phyloP scores from a whole-genome alignment of 768 basidiomycete species.

The Tephrocybe sp. region DNA sequence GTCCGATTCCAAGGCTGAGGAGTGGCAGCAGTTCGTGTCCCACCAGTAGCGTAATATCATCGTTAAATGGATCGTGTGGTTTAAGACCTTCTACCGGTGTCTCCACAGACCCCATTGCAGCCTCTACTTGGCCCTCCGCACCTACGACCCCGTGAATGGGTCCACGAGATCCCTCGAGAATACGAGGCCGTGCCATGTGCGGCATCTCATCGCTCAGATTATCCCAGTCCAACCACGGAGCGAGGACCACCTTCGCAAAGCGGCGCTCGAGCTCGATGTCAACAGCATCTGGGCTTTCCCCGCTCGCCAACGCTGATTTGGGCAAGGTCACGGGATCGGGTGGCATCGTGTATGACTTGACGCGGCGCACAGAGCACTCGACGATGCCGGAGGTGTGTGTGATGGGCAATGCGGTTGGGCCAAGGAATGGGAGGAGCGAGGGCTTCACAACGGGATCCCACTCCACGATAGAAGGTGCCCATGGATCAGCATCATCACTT shows the following conservation, averaged over 20 bases:
- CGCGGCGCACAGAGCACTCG: slow-evolving; percentile 61
- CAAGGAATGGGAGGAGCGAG: slow-evolving; percentile 44
- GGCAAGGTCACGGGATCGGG: slow-evolving; percentile 26
- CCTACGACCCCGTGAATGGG: slow-evolving; percentile 22
- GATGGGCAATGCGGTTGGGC: slow-evolving; percentile 54
- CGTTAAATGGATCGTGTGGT: slow-evolving; percentile 52
- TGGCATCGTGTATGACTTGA: slow-evolving; percentile 47
- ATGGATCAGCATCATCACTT: slow-evolving; percentile 7
- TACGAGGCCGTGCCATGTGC: slow-evolving; percentile 34
- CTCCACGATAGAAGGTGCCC: slow-evolving; percentile 9
- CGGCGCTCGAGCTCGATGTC: slow-evolving; percentile 36
- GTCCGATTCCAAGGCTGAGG: slow-evolving; percentile 54
- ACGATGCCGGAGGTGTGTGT: slow-evolving; percentile 68
- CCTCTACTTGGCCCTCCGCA: slow-evolving; percentile 12
- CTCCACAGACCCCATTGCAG: slow-evolving; percentile 23
- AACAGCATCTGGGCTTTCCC: slow-evolving; percentile 31
- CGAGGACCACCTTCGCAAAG: slow-evolving; percentile 37
- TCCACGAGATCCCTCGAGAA: slow-evolving; percentile 35
- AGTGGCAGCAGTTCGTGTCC: slow-evolving; percentile 41
- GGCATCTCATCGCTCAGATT: slow-evolving; percentile 28
- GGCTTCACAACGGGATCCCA: slow-evolving; percentile 24
- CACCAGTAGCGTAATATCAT: slow-evolving; percentile 61
- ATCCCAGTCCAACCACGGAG: slow-evolving; percentile 45
- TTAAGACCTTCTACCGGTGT: slow-evolving; percentile 15
- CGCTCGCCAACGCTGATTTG: slow-evolving; percentile 21